Conservation (phyloP, 495 filamentous ascomycete species). For the Usnea hakonensis region DNA sequence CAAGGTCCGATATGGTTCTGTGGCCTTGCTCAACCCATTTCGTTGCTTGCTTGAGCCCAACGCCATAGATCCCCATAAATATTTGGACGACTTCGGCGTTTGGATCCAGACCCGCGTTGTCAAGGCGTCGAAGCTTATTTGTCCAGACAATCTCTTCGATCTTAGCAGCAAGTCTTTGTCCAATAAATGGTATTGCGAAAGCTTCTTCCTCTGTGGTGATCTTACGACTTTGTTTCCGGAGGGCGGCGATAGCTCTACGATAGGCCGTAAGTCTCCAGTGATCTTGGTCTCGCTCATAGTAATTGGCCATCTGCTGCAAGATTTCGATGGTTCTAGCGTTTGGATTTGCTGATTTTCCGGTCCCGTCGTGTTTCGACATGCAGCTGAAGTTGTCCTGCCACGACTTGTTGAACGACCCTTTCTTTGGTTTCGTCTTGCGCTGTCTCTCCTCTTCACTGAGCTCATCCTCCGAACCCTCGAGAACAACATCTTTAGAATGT, state of each 20-base stretch:
- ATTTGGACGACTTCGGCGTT: conserved; percentile 53
- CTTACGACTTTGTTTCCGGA: conserved; percentile 58
- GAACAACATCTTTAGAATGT: conserved; percentile 10
- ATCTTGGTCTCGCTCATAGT: conserved; percentile 68
- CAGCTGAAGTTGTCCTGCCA: conserved; percentile 56
- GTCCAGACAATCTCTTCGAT: conserved; percentile 88
- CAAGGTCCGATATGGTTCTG: conserved; percentile 60
- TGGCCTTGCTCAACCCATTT: conserved; percentile 75
- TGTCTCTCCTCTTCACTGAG: conserved; percentile 35
- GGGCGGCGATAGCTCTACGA: conserved; percentile 65
- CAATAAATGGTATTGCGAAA: conserved; percentile 59
- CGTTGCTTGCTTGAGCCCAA: conserved; percentile 59
- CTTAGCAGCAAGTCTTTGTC: conserved; percentile 68
- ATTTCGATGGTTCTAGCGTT: conserved; percentile 70
- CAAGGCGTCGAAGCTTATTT: conserved; percentile 63
- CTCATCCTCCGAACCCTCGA: conserved; percentile 38
- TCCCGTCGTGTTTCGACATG: conserved; percentile 54
- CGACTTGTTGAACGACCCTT: conserved; percentile 18
- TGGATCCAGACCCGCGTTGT: conserved; percentile 58
- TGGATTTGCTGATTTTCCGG: conserved; percentile 40
- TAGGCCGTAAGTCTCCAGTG: conserved; percentile 77
- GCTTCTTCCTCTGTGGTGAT: conserved; percentile 67
- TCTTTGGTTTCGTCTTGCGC: conserved; percentile 13
- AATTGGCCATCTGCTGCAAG: conserved; percentile 74
- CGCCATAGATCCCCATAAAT: conserved; percentile 77